Evolutionary conservation across 768 basidiomycete genomes (phyloP).

Genomic region (Auriscalpium microsporum): DNA sequence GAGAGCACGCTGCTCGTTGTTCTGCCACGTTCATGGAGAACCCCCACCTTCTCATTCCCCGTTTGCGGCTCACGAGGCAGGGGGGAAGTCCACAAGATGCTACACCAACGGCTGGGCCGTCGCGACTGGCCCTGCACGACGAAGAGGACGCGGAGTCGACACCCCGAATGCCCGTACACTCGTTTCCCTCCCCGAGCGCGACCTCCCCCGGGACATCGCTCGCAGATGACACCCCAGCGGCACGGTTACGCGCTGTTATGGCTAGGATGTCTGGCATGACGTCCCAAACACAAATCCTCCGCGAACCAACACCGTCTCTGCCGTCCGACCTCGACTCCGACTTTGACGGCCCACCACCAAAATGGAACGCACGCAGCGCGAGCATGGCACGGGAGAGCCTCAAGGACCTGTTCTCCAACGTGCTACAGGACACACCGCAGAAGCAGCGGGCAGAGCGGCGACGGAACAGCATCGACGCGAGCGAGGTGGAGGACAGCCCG

Average conservation of each 20-base stretch:
- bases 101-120: constrained; percentile 13
- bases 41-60: constrained; percentile 3
- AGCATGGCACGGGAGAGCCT: constrained; percentile 12
- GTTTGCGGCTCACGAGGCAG: constrained; percentile 9
- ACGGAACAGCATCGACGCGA: constrained; percentile 15
- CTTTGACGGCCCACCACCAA: constrained; percentile 11
- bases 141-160: constrained; percentile 12
- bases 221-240: constrained; percentile 10
- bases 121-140: constrained; percentile 6
- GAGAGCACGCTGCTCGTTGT: too few species aligned
- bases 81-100: constrained; percentile 3
- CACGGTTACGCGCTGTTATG: constrained; percentile 12
- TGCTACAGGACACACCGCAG: constrained; percentile 8
- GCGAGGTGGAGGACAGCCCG: constrained; percentile 17
- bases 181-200: constrained; percentile 9
- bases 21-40: background rate
- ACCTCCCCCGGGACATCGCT: background rate
- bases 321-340: constrained; percentile 15
- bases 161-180: constrained; percentile 9
- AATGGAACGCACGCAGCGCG: constrained; percentile 2
- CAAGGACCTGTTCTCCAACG: constrained; percentile 10
- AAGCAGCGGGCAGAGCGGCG: constrained; percentile 1
- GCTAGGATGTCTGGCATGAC: constrained; percentile 9
- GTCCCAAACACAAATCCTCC: constrained; percentile 12
- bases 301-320: constrained; percentile 10